Percentiles rank a stretch among this genome's conserved stretches.
phyloP scores from a whole-genome alignment of 2,329 filamentous ascomycete genomes.

The Aureobasidium sp. region DNA sequence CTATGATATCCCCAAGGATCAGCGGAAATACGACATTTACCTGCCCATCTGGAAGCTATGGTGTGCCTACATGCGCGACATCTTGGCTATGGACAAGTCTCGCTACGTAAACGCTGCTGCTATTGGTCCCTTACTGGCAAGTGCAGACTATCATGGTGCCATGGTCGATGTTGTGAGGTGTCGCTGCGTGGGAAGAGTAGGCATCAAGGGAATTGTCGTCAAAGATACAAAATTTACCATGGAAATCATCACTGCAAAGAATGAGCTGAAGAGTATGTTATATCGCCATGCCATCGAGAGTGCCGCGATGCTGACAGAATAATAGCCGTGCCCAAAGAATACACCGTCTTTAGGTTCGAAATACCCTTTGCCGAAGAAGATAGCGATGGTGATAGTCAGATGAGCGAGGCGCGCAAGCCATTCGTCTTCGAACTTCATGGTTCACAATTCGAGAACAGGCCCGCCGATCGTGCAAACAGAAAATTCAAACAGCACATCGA shows the following conservation, averaged over 20 bases:
- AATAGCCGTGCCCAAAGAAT: conserved; percentile 76
- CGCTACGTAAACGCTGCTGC: conserved; percentile 51
- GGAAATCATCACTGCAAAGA: conserved; percentile 67
- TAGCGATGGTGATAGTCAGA: conserved; percentile 20
- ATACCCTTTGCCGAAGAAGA: conserved; percentile 45
- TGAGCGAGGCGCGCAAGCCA: conserved; percentile 30
- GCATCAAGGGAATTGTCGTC: conserved; percentile 77
- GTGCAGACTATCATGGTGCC: conserved; percentile 88
- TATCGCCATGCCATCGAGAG: background rate
- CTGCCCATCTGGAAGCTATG: conserved; percentile 71
- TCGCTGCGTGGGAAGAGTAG: conserved; percentile 72
- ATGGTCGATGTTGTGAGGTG: conserved; percentile 75
- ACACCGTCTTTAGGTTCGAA: conserved; percentile 73
- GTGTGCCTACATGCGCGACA: conserved; percentile 76
- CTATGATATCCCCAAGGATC: conserved; percentile 63
- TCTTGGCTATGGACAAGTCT: conserved; percentile 52
- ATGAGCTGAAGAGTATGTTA: conserved; percentile 59
- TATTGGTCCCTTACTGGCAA: conserved; percentile 66
- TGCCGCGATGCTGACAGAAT: background rate
- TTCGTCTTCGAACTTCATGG: conserved; percentile 82
- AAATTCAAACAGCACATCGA: conserved; percentile 87
- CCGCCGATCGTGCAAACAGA: conserved; percentile 77
- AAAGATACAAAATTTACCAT: conserved; percentile 82
- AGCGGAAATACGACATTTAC: conserved; percentile 69
- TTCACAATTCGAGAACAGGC: conserved; percentile 75